Evolutionary conservation across 345 rosid genomes (phyloP), one percentile per base, ranked within the genome.

Genomic region (Camelina laxa): DNA sequence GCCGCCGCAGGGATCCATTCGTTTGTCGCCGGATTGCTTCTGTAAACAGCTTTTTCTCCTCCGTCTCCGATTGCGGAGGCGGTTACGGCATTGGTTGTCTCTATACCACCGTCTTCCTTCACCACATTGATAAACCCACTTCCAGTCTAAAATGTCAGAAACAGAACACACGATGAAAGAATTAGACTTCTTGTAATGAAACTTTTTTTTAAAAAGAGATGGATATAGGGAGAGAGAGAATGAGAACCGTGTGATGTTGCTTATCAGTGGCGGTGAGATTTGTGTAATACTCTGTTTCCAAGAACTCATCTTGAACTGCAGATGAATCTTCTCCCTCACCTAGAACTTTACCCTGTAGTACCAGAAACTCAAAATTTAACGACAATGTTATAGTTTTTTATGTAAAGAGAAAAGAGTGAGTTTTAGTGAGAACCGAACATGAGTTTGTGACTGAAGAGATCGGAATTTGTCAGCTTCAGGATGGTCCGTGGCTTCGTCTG

Each of bases 21-120:
- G 53, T 88, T 90, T n/a, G 85, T 87, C 58, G 91, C 91, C 15
- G 93, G 93, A 45, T 90, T 90, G 79, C 93, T 81, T 63, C 38
- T 77, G 63, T 76, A 82, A 50, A 64, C 74, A 2, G 65, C 35
- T 41, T 66, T 72, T 13, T 66, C 68, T 20, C 73, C 77, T 69
- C 78, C 86, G 33, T 73, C 75, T 55, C 21, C 69, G 6, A 44
- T 3, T 50, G 3, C 35, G 0, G 15, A 35, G n/a, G 11, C 2
- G 20, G 12, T 72, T 0, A 47, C 54, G 12, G 54, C 22, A 17
- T 41, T 50, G 7, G 16, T 27, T 27, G 30, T 4, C 16, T 61
- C 85, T 53, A 68, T 83, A 63, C 63, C 75, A 27, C 72, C 87
- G 61, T 64, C 88, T 55, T 47, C 75, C 45, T n/a, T 56, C 30